Conservation (phyloP, 148 eudicot species). For the Bassia scoparia region DNA sequence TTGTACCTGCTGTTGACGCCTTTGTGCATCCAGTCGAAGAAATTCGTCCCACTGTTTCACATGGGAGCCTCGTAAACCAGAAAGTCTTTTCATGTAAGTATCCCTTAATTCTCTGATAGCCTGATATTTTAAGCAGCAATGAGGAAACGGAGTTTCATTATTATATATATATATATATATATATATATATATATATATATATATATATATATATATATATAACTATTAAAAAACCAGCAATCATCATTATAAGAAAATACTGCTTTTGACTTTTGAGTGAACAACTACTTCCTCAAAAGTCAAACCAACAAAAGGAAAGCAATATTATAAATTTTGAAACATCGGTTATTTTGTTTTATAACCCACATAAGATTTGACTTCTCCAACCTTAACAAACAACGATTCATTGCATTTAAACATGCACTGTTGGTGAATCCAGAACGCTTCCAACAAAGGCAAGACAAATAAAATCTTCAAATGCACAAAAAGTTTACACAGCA, state of each 20-base stretch:
- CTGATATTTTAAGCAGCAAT: too few species aligned
- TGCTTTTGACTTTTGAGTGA: too few species aligned
- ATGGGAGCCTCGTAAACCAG: conserved; percentile 51
- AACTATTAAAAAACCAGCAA: too few species aligned
- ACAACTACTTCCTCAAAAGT: too few species aligned
- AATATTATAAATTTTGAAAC: not conserved
- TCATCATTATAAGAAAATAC: too few species aligned
- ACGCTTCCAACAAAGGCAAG: not conserved
- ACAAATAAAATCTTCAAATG: not conserved
- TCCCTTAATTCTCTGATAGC: conserved; percentile 65
- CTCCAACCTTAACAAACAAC: not conserved
- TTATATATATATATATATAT: too few species aligned
- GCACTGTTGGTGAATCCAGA: not conserved
- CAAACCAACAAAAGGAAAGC: not conserved
- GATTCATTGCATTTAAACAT: not conserved
- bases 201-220: too few species aligned
- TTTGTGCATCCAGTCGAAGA: conserved; percentile 55
- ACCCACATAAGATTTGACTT: not conserved
- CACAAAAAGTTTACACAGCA: too few species aligned
- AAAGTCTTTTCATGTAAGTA: conserved; percentile 49
- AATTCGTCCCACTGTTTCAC: conserved; percentile 86
- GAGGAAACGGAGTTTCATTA: too few species aligned
- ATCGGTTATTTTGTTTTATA: not conserved
- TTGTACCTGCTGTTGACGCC: conserved; percentile 46
- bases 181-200: too few species aligned